Evolutionary conservation across 768 basidiomycete species (phyloP).

Genomic region (Phlebiopsis gigantea): DNA sequence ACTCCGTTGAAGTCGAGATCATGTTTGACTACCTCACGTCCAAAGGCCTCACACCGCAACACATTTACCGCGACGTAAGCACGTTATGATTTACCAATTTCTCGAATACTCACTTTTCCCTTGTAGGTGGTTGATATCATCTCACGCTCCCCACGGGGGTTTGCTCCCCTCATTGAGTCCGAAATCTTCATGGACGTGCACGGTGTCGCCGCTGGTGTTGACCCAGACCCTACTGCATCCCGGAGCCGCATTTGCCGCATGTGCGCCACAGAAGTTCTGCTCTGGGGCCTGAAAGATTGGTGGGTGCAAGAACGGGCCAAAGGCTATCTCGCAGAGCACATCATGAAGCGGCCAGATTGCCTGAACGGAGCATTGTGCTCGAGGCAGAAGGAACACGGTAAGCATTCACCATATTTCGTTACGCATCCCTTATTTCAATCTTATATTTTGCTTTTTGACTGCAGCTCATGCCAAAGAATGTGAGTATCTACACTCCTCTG

Average conservation of each 20-base stretch:
- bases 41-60: conserved; percentile 55
- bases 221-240: conserved; percentile 54
- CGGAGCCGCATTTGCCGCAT: conserved; percentile 59
- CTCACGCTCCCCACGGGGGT: conserved; percentile 55
- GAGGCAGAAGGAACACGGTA: conserved; percentile 64
- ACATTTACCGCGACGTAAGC: conserved; percentile 73
- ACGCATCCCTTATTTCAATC: conserved; percentile 2
- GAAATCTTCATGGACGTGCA: conserved; percentile 72
- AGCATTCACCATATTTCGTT: conserved; percentile 23
- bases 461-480: conserved; percentile 74
- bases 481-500: conserved; percentile 29
- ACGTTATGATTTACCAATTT: conserved; percentile 1
- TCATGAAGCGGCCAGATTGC: conserved; percentile 66
- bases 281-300: conserved; percentile 77
- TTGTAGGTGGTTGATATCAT: conserved; percentile 58
- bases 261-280: conserved; percentile 69
- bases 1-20: conserved; percentile 76
- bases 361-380: conserved; percentile 53
- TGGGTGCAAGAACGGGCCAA: conserved; percentile 76
- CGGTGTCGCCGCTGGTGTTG: conserved; percentile 46
- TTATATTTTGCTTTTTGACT: not conserved
- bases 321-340: conserved; percentile 50
- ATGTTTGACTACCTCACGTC: conserved; percentile 75
- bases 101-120: not conserved
- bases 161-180: conserved; percentile 60